These are phyloP conservation scores for Pythium sp. DNA, from an alignment of 352 stramenopile genomes.

Conservation along the genomic window DNA sequence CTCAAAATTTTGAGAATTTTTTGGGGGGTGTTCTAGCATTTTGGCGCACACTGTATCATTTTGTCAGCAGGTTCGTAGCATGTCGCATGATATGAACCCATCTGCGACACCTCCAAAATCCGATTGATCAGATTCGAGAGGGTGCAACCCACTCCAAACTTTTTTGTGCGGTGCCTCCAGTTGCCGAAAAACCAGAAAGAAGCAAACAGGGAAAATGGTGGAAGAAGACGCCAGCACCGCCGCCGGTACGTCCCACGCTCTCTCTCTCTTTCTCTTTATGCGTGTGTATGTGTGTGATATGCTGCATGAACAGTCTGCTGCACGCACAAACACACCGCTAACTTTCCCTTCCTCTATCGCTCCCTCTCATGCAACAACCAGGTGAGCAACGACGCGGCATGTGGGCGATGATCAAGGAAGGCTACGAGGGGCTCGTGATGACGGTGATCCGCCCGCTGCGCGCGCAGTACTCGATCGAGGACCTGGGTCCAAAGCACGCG, in stretches of 20 bases:
- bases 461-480: no score
- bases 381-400: conserved; percentile 55
- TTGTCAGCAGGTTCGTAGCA: no score
- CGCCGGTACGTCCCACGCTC: not conserved
- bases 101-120: not conserved
- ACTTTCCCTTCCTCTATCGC: not conserved
- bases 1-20: no score
- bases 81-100: not conserved
- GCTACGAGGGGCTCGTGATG: conserved; percentile 78
- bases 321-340: not conserved
- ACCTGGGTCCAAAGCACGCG: conserved; percentile 23
- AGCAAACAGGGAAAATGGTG: not conserved
- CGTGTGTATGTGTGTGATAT: not conserved
- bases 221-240: conserved; percentile 1
- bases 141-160: not conserved
- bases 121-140: conserved; percentile 4
- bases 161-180: not conserved
- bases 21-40: no score
- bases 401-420: conserved; percentile 81
- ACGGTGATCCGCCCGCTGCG: conserved; percentile 66
- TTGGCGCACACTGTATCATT: no score
- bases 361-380: not conserved
- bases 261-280: not conserved
- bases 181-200: not conserved
- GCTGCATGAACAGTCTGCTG: no score